These are phyloP conservation scores for Hyaloscypha hepaticicola DNA, from an alignment of 495 filamentous ascomycete genomes.

Conservation along the genomic window DNA sequence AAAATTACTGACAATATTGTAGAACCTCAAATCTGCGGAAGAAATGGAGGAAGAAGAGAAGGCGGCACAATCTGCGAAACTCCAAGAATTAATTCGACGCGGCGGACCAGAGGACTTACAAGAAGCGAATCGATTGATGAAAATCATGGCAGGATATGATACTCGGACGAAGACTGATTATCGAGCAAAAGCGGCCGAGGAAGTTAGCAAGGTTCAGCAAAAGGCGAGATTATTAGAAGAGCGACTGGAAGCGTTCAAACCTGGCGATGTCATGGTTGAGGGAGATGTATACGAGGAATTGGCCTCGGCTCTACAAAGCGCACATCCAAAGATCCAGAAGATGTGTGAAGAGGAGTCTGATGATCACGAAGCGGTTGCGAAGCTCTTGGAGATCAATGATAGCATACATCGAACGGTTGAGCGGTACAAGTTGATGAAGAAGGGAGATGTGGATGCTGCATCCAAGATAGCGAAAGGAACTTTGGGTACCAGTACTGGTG, in stretches of 20 bases:
- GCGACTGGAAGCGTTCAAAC: conserved; percentile 79
- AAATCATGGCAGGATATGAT: conserved; percentile 97
- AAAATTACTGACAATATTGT: conserved; percentile 35
- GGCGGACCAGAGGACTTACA: conserved; percentile 90
- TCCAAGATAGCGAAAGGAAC: conserved; percentile 81
- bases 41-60: conserved; percentile 98
- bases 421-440: conserved; percentile 89
- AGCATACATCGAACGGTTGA: conserved; percentile 97
- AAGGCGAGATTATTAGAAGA: conserved; percentile 93
- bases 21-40: conserved; percentile 95
- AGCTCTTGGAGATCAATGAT: conserved; percentile 95
- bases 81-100: conserved; percentile 92
- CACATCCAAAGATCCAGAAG: conserved; percentile 96
- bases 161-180: conserved; percentile 95
- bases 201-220: conserved; percentile 87
- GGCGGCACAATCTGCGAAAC: conserved; percentile 92
- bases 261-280: conserved; percentile 78
- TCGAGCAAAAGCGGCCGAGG: conserved; percentile 93
- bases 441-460: conserved; percentile 88
- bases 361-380: conserved; percentile 91
- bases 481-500: conserved; percentile 66
- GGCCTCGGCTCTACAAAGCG: conserved; percentile 85
- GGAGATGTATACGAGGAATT: conserved; percentile 97
- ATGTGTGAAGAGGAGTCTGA: conserved; percentile 99
- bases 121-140: conserved; percentile 96